A percentile compares a stretch with the other conserved stretches of the same genome.
Conservation (phyloP, 306 rosid genomes). For the Cicer bijugum region DNA sequence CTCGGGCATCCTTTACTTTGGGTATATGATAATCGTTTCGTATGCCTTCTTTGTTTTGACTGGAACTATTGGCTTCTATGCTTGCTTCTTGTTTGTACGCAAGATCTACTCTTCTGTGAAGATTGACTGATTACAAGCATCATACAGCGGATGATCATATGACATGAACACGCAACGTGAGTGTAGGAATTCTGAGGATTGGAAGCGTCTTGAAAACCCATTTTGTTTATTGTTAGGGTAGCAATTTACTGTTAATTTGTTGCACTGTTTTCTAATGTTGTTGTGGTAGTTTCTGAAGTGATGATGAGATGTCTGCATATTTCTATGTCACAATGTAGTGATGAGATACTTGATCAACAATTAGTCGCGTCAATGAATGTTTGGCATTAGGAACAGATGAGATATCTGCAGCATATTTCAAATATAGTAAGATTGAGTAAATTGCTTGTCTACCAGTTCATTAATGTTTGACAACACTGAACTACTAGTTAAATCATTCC, state of each 20-base stretch:
- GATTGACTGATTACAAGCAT: conserved; percentile 73
- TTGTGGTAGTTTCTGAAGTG: conserved; percentile 50
- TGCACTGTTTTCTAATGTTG: conserved; percentile 42
- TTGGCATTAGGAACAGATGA: conserved; percentile 20
- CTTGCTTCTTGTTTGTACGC: conserved; percentile 97
- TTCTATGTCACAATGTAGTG: conserved; percentile 29
- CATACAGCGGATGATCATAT: conserved; percentile 28
- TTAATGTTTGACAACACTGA: too few species aligned
- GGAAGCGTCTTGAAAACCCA: conserved; percentile 42
- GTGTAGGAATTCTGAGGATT: conserved; percentile 36
- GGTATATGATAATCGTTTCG: conserved; percentile 85
- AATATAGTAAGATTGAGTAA: neutral
- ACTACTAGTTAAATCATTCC: too few species aligned
- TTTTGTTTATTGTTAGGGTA: conserved; percentile 54
- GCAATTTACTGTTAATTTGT: conserved; percentile 52
- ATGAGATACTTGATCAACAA: conserved; percentile 24
- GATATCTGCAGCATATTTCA: conserved; percentile 1
- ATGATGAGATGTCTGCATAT: conserved; percentile 51
- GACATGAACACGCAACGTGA: conserved; percentile 34
- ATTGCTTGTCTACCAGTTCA: too few species aligned
- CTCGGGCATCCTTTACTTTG: conserved; percentile 92
- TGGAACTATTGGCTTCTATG: conserved; percentile 95
- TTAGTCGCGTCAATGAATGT: conserved; percentile 18
- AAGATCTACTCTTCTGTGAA: conserved; percentile 97
- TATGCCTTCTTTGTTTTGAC: conserved; percentile 93